Conservation (phyloP, 2,329 filamentous ascomycete species). For the Colletotrichum melonis region DNA sequence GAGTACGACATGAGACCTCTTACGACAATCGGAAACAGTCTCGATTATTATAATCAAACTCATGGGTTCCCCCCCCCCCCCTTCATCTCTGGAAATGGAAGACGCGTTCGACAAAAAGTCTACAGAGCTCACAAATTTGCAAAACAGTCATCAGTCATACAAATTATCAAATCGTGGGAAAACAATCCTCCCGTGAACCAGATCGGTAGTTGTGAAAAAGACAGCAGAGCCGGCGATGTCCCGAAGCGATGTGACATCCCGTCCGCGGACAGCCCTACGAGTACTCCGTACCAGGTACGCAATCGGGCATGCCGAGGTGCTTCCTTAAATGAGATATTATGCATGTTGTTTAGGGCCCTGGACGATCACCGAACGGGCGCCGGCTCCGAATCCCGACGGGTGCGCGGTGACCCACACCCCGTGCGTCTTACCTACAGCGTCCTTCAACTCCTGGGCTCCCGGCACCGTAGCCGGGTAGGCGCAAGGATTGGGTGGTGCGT, state of each 20-base stretch:
- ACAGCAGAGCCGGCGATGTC: neutral
- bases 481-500: constrained; percentile 21
- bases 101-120: too few relatives aligned
- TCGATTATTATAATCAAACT: too few relatives aligned
- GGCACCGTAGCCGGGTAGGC: constrained; percentile 18
- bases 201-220: neutral
- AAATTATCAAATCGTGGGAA: neutral
- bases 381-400: constrained; percentile 23
- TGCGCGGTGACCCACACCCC: neutral
- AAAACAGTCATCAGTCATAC: too few relatives aligned
- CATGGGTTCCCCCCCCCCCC: too few relatives aligned
- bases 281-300: too few relatives aligned
- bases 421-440: neutral
- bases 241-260: neutral
- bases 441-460: constrained; percentile 2
- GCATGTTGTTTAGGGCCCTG: neutral
- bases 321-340: constrained; percentile 23
- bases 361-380: constrained; percentile 10
- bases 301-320: constrained; percentile 17
- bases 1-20: too few relatives aligned
- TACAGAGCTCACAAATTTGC: too few relatives aligned
- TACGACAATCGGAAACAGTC: too few relatives aligned
- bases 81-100: too few relatives aligned
- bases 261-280: neutral
- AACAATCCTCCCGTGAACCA: neutral